A percentile compares a stretch with the other conserved stretches of the same genome.
phyloP scores from a whole-genome alignment of 2,329 filamentous ascomycete genomes.

The Aspergillus fructus region DNA sequence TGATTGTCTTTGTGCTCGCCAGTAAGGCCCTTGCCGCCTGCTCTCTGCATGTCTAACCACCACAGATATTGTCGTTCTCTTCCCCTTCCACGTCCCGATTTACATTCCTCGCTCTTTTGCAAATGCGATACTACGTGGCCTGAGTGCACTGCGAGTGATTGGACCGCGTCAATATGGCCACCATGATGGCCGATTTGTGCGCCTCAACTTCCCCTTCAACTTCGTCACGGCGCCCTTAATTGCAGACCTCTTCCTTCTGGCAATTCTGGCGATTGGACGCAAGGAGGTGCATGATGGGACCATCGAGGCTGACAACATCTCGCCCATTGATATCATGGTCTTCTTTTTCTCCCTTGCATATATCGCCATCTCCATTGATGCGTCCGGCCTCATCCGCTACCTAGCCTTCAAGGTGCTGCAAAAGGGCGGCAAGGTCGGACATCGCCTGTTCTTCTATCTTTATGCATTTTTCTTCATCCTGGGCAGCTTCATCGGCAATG shows the following conservation, averaged over 20 bases:
- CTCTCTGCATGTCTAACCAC: not conserved
- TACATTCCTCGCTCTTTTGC: constrained; percentile 56
- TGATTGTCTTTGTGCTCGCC: constrained; percentile 67
- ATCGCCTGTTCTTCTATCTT: constrained; percentile 69
- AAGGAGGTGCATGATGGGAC: constrained; percentile 69
- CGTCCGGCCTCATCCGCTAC: constrained; percentile 69
- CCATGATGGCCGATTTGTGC: constrained; percentile 45
- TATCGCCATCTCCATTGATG: constrained; percentile 75
- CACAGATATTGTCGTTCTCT: constrained; percentile 66
- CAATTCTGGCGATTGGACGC: constrained; percentile 66
- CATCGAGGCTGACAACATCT: constrained; percentile 64
- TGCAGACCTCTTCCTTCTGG: constrained; percentile 69
- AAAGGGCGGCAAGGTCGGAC: constrained; percentile 66
- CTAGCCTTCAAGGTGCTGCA: constrained; percentile 69
- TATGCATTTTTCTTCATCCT: constrained; percentile 70
- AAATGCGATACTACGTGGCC: constrained; percentile 44
- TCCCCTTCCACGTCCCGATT: constrained; percentile 66
- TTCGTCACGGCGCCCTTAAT: constrained; percentile 70
- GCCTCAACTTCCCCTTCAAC: constrained; percentile 63
- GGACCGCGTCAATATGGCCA: constrained; percentile 28
- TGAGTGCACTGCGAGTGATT: constrained; percentile 55
- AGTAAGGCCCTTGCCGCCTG: constrained; percentile 54
- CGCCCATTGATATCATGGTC: constrained; percentile 69
- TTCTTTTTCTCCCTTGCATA: constrained; percentile 75
- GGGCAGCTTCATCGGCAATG: constrained; percentile 70